phyloP scores from a whole-genome alignment of 2,329 filamentous ascomycete species.

The Moelleriella libera region DNA sequence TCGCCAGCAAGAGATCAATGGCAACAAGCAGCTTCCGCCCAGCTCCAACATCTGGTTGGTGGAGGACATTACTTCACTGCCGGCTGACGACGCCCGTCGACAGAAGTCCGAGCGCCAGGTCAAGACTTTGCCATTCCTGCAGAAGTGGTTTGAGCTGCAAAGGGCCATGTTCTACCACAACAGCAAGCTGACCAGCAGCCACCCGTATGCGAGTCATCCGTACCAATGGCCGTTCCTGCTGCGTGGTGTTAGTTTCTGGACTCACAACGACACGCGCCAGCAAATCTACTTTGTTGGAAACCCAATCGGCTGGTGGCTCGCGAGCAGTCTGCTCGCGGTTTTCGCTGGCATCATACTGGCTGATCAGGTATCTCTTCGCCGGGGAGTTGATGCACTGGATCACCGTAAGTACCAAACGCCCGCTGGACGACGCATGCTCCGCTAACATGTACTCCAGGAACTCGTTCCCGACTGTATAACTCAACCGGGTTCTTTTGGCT shows the following conservation, averaged over 20 bases:
- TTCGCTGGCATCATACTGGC: slow-evolving; percentile 85
- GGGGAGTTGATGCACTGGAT: slow-evolving; percentile 86
- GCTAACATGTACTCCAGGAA: slow-evolving; percentile 36
- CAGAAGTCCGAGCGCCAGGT: slow-evolving; percentile 63
- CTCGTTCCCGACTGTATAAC: slow-evolving; percentile 90
- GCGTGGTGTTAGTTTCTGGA: slow-evolving; percentile 98
- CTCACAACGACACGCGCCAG: slow-evolving; percentile 81
- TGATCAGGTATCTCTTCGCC: slow-evolving; percentile 84
- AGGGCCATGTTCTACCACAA: slow-evolving; percentile 99
- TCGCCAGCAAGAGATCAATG: slow-evolving; percentile 98
- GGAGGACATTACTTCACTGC: slow-evolving; percentile 76
- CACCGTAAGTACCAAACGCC: slow-evolving; percentile 53
- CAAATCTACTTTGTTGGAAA: slow-evolving; percentile 99
- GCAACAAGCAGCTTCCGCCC: slow-evolving; percentile 87
- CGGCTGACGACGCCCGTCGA: slow-evolving; percentile 57
- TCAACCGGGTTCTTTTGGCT: slow-evolving; percentile 99
- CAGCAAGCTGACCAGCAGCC: slow-evolving; percentile 91
- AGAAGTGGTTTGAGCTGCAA: slow-evolving; percentile 93
- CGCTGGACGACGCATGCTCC: not conserved
- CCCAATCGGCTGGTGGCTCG: slow-evolving; percentile 93
- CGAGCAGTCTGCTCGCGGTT: slow-evolving; percentile 81
- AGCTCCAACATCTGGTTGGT: slow-evolving; percentile 91
- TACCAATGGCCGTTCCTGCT: slow-evolving; percentile 98
- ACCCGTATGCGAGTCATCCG: slow-evolving; percentile 88
- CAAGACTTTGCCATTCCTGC: slow-evolving; percentile 75